Conservation (phyloP, 2,329 filamentous ascomycete genomes). For the Fusarium dlaminii region DNA sequence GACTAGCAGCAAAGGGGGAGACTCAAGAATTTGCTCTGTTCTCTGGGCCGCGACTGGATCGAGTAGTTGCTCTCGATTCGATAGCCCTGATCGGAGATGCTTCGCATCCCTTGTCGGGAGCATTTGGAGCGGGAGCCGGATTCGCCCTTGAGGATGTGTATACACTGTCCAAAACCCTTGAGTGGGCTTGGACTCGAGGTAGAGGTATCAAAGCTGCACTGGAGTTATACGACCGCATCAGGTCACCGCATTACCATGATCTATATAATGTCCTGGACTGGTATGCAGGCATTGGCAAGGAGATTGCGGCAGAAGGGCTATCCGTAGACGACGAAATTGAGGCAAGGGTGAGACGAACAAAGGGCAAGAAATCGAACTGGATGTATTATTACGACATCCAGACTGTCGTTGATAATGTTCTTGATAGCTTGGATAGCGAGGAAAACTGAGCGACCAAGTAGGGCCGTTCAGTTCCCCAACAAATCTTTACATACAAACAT, state of each 20-base stretch:
- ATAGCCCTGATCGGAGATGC: conserved; percentile 64
- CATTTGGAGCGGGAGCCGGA: conserved; percentile 51
- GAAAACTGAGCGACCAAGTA: neutral
- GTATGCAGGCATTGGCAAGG: conserved; percentile 27
- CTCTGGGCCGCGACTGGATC: conserved; percentile 43
- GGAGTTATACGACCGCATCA: conserved; percentile 40
- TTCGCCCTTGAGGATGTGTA: conserved; percentile 51
- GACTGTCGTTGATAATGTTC: conserved; percentile 22
- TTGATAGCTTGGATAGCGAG: neutral
- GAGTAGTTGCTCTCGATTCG: conserved; percentile 27
- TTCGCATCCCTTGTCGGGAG: conserved; percentile 62
- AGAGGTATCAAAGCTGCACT: conserved; percentile 33
- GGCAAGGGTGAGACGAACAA: conserved; percentile 31
- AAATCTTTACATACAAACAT: neutral
- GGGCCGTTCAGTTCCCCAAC: neutral
- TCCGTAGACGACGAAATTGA: conserved; percentile 40
- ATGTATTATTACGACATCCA: conserved; percentile 44
- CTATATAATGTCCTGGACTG: conserved; percentile 41
- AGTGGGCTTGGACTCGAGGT: conserved; percentile 35
- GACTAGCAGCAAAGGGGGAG: conserved; percentile 39
- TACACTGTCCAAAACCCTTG: conserved; percentile 35
- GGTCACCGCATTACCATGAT: conserved; percentile 43
- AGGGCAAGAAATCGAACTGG: conserved; percentile 36
- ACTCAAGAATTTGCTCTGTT: conserved; percentile 47
- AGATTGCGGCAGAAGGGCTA: conserved; percentile 27